A percentile compares a stretch with the other conserved stretches of the same genome.
phyloP scores from a whole-genome alignment of 768 basidiomycete species.

The Calocybe indica region DNA sequence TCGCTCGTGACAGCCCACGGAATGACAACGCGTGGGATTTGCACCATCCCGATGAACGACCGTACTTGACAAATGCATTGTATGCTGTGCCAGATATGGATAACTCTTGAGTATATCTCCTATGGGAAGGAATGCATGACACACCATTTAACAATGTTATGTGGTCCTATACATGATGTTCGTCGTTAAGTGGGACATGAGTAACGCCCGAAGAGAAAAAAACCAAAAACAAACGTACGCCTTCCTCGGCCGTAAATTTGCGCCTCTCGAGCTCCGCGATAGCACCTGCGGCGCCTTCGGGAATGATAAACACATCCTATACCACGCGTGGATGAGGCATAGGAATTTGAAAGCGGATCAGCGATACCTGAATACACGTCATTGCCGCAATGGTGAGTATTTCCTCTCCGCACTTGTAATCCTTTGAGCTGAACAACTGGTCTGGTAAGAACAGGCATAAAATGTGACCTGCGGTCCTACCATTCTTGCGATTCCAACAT shows the following conservation, averaged over 20 bases:
- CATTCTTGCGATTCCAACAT: conserved; percentile 91
- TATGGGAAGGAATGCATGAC: conserved; percentile 2
- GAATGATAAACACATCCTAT: conserved; percentile 87
- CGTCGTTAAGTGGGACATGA: conserved; percentile 3
- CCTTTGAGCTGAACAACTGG: conserved; percentile 82
- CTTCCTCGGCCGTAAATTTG: conserved; percentile 98
- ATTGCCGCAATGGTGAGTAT: conserved; percentile 95
- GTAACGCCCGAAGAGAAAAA: neutral
- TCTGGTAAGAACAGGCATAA: neutral
- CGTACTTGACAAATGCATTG: conserved; percentile 85
- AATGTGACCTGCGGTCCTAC: conserved; percentile 35
- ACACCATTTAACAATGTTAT: conserved; percentile 88
- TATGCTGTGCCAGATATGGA: conserved; percentile 49
- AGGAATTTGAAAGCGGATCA: neutral
- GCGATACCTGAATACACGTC: conserved; percentile 78
- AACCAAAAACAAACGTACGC: conserved; percentile 43
- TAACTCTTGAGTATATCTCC: neutral
- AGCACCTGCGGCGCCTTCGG: conserved; percentile 80
- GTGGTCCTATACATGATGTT: conserved; percentile 64
- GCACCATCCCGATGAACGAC: conserved; percentile 88
- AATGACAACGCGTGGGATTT: conserved; percentile 90
- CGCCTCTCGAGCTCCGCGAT: conserved; percentile 87
- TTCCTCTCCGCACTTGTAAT: conserved; percentile 89
- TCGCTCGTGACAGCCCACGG: conserved; percentile 87
- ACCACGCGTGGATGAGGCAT: neutral